A percentile compares a stretch with the other conserved stretches of the same genome.
phyloP scores from a whole-genome alignment of 305 asterid genomes.

The Fraxinus albicans region DNA sequence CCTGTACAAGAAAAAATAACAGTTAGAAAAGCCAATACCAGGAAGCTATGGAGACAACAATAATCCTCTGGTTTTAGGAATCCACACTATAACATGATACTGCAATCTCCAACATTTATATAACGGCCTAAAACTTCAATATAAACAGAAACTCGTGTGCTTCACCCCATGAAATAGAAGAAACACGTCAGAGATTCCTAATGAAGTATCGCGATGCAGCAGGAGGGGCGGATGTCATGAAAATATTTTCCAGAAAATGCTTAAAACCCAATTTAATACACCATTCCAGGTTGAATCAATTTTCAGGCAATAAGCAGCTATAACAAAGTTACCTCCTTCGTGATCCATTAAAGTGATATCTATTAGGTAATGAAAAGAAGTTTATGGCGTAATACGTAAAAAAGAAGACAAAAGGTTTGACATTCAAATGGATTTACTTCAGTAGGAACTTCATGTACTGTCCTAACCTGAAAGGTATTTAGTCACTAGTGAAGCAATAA shows the following conservation, averaged over 20 bases:
- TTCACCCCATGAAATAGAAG: background rate
- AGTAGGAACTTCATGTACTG: background rate
- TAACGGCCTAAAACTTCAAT: background rate
- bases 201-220: background rate
- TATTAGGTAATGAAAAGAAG: background rate
- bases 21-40: slow-evolving; percentile 19
- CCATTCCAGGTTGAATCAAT: background rate
- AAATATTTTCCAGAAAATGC: background rate
- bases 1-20: slow-evolving; percentile 42
- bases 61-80: slow-evolving; percentile 3
- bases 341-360: background rate
- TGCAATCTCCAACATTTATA: background rate
- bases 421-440: background rate
- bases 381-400: background rate
- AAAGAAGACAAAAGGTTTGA: background rate
- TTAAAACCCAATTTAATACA: background rate
- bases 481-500: background rate
- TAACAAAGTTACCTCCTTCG: background rate
- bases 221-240: background rate
- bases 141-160: background rate
- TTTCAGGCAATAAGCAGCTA: background rate
- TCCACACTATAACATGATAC: background rate
- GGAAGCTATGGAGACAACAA: slow-evolving; percentile 5
- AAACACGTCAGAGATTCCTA: background rate
- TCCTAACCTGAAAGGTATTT: background rate